These are phyloP conservation scores for Alternaria rosae DNA, from an alignment of 2,329 filamentous ascomycete species.

Conservation along the genomic window DNA sequence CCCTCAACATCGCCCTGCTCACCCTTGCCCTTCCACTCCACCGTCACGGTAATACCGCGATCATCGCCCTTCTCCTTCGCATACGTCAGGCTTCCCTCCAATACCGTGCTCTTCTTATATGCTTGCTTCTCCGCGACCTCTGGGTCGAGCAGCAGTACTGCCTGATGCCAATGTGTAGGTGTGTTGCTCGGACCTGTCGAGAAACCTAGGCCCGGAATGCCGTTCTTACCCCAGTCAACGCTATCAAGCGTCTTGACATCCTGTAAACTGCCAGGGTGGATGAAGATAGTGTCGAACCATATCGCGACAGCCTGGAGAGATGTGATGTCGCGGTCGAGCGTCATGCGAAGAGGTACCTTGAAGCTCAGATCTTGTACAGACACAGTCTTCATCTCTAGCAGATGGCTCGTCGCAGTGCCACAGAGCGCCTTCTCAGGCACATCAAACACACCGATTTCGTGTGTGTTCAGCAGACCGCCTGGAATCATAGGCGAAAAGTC, in stretches of 20 bases:
- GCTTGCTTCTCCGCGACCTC: slow-evolving; percentile 55
- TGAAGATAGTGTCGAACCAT: slow-evolving; percentile 96
- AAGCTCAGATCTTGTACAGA: slow-evolving; percentile 78
- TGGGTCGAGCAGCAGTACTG: slow-evolving; percentile 73
- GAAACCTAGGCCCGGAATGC: slow-evolving; percentile 73
- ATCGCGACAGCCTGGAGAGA: slow-evolving; percentile 85
- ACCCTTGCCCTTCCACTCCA: slow-evolving; percentile 48
- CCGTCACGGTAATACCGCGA: slow-evolving; percentile 50
- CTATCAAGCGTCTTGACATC: slow-evolving; percentile 58
- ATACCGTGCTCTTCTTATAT: slow-evolving; percentile 65
- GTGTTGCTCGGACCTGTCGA: slow-evolving; percentile 81
- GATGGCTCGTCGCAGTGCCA: slow-evolving; percentile 71
- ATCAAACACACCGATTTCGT: slow-evolving; percentile 44
- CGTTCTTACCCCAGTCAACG: slow-evolving; percentile 66
- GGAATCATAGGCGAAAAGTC: slow-evolving; percentile 91
- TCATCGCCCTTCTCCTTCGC: slow-evolving; percentile 63
- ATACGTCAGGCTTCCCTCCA: slow-evolving; percentile 75
- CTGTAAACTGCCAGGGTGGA: slow-evolving; percentile 58
- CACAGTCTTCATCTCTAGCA: slow-evolving; percentile 78
- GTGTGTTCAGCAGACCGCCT: slow-evolving; percentile 77
- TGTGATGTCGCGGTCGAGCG: slow-evolving; percentile 68
- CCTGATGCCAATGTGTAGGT: slow-evolving; percentile 91
- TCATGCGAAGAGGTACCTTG: slow-evolving; percentile 70
- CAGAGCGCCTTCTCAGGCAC: slow-evolving; percentile 38
- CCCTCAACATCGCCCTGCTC: slow-evolving; percentile 39